Conservation (phyloP, 495 filamentous ascomycete species). For the Umbilicaria muhlenbergii region DNA sequence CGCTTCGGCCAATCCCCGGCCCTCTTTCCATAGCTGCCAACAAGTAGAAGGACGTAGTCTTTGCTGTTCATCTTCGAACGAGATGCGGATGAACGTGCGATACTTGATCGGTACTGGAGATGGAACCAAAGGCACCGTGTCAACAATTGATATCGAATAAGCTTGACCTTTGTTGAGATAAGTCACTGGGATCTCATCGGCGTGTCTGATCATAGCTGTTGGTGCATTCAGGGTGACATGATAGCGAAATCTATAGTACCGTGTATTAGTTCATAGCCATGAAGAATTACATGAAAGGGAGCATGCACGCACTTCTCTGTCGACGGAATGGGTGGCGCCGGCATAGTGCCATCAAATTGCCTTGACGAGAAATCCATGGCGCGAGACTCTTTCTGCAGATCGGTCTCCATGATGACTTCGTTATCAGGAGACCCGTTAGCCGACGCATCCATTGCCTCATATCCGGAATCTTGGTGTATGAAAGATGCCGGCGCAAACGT, state of each 20-base stretch:
- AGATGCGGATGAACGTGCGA: constrained; percentile 76
- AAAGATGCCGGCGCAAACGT: constrained; percentile 71
- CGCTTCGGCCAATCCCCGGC: constrained; percentile 73
- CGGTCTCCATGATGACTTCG: constrained; percentile 26
- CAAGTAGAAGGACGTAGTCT: constrained; percentile 63
- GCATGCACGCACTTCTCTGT: constrained; percentile 25
- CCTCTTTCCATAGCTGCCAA: constrained; percentile 96
- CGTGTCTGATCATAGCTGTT: constrained; percentile 86
- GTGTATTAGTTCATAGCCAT: constrained; percentile 18
- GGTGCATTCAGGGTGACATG: constrained; percentile 81
- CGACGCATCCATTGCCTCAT: constrained; percentile 57
- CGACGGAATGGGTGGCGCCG: constrained; percentile 25
- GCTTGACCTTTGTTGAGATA: constrained; percentile 96
- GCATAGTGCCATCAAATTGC: constrained; percentile 9
- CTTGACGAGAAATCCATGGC: constrained; percentile 18
- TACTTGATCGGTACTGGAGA: constrained; percentile 39
- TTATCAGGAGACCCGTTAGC: constrained; percentile 42
- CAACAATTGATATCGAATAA: constrained; percentile 65
- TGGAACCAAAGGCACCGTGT: constrained; percentile 31
- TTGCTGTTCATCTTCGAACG: constrained; percentile 89
- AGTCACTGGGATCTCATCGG: constrained; percentile 79
- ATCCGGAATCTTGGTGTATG: constrained; percentile 58
- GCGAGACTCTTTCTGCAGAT: constrained; percentile 22
- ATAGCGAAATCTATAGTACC: constrained; percentile 60
- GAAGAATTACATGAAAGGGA: constrained; percentile 23